phyloP scores from a whole-genome alignment of 164 flowering plant genomes.

The Annona squamosa region DNA sequence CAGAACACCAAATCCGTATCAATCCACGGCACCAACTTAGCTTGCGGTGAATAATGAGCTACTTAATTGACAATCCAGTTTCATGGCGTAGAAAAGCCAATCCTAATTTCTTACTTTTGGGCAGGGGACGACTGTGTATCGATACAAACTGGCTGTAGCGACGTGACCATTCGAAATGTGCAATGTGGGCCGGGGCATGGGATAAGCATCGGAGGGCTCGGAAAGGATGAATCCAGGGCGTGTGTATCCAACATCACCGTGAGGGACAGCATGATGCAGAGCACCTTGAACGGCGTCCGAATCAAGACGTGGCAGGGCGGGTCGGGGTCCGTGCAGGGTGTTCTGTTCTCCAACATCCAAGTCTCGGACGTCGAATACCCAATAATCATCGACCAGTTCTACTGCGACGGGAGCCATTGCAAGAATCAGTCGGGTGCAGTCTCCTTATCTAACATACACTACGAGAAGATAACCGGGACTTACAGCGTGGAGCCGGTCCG shows the following conservation, averaged over 20 bases:
- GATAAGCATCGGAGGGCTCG: constrained; percentile 48
- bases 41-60: constrained; percentile 25
- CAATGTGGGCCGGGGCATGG: constrained; percentile 50
- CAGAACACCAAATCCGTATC: constrained; percentile 32
- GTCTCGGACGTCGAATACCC: constrained; percentile 34
- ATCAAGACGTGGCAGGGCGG: constrained; percentile 61
- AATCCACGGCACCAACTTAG: constrained; percentile 24
- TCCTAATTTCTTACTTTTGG: background rate
- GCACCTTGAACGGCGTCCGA: constrained; percentile 36
- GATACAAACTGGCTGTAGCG: constrained; percentile 38
- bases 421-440: constrained; percentile 39
- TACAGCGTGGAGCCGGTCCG: constrained; percentile 32
- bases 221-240: constrained; percentile 36
- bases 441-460: constrained; percentile 32
- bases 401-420: constrained; percentile 33
- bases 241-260: constrained; percentile 45
- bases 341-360: constrained; percentile 38
- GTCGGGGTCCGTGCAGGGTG: constrained; percentile 30
- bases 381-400: constrained; percentile 44
- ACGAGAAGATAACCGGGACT: constrained; percentile 34
- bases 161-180: constrained; percentile 27
- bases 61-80: background rate
- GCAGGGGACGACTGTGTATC: constrained; percentile 50
- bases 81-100: too few relatives aligned
- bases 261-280: constrained; percentile 24